These are phyloP conservation scores for Vigna unguiculata DNA, from an alignment of 306 rosid species.

Conservation along the genomic window DNA sequence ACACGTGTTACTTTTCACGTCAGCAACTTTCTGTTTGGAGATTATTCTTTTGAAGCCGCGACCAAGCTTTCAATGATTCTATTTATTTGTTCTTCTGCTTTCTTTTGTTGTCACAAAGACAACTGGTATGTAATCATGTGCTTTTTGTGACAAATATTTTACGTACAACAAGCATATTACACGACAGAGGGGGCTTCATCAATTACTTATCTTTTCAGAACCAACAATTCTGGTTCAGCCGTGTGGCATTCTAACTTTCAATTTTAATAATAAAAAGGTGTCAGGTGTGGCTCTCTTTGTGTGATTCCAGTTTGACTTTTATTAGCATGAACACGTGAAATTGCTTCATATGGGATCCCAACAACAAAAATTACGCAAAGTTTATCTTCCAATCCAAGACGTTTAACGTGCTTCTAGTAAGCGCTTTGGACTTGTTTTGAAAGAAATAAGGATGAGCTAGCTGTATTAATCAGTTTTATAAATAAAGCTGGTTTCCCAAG, in stretches of 20 bases:
- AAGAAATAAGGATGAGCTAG: background rate
- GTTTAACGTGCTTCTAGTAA: background rate
- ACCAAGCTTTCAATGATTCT: constrained; percentile 2
- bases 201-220: constrained; percentile 16
- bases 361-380: background rate
- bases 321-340: constrained; percentile 30
- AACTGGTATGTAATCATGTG: background rate
- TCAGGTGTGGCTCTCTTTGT: constrained; percentile 29
- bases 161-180: background rate
- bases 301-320: constrained; percentile 27
- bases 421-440: background rate
- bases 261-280: background rate
- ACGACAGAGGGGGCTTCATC: background rate
- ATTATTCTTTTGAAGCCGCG: constrained; percentile 27
- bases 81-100: constrained; percentile 5
- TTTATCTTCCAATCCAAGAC: background rate
- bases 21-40: constrained; percentile 37
- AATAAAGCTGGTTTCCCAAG: background rate
- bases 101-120: background rate
- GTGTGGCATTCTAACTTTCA: constrained; percentile 29
- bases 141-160: constrained; percentile 5
- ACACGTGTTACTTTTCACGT: constrained; percentile 34
- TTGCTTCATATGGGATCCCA: constrained; percentile 1
- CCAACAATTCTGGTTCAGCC: background rate
- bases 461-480: background rate